These are phyloP conservation scores for Cladorrhinum sp. DNA, from an alignment of 2,329 filamentous ascomycete genomes.

Conservation along the genomic window DNA sequence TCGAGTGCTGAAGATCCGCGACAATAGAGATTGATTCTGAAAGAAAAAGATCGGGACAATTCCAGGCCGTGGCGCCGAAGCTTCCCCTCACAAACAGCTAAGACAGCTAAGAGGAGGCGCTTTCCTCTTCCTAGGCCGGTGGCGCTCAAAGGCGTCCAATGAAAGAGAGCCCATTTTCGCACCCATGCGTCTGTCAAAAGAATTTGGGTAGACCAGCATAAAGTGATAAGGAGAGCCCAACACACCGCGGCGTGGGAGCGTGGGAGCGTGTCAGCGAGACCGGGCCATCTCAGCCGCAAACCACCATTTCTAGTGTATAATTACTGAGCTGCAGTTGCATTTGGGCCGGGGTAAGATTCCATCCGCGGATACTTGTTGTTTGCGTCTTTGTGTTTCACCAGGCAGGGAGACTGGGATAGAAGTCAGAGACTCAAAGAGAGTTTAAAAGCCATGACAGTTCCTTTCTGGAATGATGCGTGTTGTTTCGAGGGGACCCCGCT, in stretches of 20 bases:
- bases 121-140: constrained; percentile 18
- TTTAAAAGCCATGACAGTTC: neutral
- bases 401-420: neutral
- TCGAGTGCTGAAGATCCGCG: neutral
- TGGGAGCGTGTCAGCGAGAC: neutral
- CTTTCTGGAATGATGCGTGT: neutral
- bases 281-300: neutral
- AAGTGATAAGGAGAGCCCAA: constrained; percentile 7
- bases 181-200: constrained; percentile 4
- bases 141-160: constrained; percentile 21
- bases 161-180: constrained; percentile 1
- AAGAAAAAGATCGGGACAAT: constrained; percentile 15
- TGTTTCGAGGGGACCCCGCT: neutral
- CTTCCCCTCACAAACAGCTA: constrained; percentile 9
- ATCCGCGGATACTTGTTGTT: neutral
- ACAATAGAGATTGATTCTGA: neutral
- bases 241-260: neutral
- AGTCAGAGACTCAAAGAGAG: neutral
- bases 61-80: constrained; percentile 8
- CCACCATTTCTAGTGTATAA: neutral
- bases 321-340: neutral
- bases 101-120: constrained; percentile 8
- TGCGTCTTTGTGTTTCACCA: no score
- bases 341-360: neutral
- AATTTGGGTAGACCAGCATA: constrained; percentile 8